A percentile compares a stretch with the other conserved stretches of the same genome.
Evolutionary conservation across 108 stramenopile species (phyloP).

Genomic region (Fistulifera pelliculosa): DNA sequence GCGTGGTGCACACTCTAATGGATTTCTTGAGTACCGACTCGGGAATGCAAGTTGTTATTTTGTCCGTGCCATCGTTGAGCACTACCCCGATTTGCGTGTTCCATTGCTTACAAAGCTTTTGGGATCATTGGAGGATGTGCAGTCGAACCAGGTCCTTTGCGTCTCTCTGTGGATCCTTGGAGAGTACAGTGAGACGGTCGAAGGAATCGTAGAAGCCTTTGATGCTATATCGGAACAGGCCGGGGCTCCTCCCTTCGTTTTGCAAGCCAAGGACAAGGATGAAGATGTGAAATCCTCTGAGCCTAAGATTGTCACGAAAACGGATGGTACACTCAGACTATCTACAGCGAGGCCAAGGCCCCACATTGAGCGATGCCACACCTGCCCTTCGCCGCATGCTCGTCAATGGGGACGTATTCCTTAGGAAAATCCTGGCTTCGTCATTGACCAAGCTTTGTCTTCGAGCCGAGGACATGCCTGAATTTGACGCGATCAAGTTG

Average conservation of each 20-base stretch:
- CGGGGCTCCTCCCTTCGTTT: constrained; percentile 72
- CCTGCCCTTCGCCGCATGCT: constrained; percentile 82
- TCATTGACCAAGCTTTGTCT: constrained; percentile 92
- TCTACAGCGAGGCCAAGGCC: constrained; percentile 51
- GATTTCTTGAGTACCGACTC: constrained; percentile 79
- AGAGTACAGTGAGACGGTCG: constrained; percentile 83
- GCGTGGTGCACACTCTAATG: constrained; percentile 92
- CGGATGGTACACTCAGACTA: constrained; percentile 97
- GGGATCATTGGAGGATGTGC: constrained; percentile 75
- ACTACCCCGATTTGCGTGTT: constrained; percentile 84
- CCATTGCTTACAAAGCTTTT: constrained; percentile 87
- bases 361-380: constrained; percentile 48
- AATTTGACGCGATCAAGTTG: constrained; percentile 28
- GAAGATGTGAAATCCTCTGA: constrained; percentile 52
- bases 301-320: constrained; percentile 85
- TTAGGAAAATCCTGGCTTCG: constrained; percentile 83
- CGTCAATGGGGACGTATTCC: constrained; percentile 88
- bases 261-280: constrained; percentile 52
- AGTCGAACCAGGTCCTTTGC: constrained; percentile 80
- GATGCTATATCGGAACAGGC: constrained; percentile 61
- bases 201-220: constrained; percentile 68
- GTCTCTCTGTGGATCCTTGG: constrained; percentile 98
- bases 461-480: constrained; percentile 38
- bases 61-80: constrained; percentile 95
- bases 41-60: constrained; percentile 90